Evolutionary conservation across 1,284 basidiomycete species (phyloP), one percentile per base, ranked within the genome.

Genomic region (Puccinia triticina): DNA sequence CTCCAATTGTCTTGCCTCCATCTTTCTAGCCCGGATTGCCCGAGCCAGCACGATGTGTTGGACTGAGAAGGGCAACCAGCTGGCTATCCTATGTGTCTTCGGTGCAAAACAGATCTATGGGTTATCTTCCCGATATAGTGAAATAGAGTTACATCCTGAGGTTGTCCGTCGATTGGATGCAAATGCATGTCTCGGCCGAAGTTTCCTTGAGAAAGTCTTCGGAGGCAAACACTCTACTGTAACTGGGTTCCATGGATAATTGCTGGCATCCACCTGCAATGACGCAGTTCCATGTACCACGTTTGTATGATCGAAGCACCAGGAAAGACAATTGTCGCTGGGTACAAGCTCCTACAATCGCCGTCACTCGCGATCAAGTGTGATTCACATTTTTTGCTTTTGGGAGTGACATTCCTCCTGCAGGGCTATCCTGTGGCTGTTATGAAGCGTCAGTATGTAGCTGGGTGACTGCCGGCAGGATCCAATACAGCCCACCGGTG

Each of bases 91-190:
- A 29, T 69, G 40, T 26, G n/a, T 69, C 40, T 69, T 69, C 43
- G 43, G 23, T n/a, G 40, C 40, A 43, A 43, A 43, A 43, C 12
- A 46, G 10, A 26, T 23, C 14, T 11, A 23, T 66, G 37, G 64
- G 37, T 32, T 11, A 16, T 7, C 29, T 69, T 69, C 66, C 66
- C 48, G 66, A 69, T 69, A 46, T 43, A 29, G 66, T 32, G 64
- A 66, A 23, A 43, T 29, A 40, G 43, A 66, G 21, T 5, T 64
- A 37, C 61, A 64, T 55, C 18, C 26, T 29, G n/a, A 57, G 55
- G 55, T 29, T 21, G 55, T 26, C 29, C 29, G 64, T 69, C 66
- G 66, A 48, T 26, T 5, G 10, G 32, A 21, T 57, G 55, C 55
- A 57, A 26, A 3, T 26, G n/a, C 12, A n/a, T 37, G 32, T 37